These are phyloP conservation scores for Boletus tomentosulus DNA, from an alignment of 768 basidiomycete species.

Conservation along the genomic window DNA sequence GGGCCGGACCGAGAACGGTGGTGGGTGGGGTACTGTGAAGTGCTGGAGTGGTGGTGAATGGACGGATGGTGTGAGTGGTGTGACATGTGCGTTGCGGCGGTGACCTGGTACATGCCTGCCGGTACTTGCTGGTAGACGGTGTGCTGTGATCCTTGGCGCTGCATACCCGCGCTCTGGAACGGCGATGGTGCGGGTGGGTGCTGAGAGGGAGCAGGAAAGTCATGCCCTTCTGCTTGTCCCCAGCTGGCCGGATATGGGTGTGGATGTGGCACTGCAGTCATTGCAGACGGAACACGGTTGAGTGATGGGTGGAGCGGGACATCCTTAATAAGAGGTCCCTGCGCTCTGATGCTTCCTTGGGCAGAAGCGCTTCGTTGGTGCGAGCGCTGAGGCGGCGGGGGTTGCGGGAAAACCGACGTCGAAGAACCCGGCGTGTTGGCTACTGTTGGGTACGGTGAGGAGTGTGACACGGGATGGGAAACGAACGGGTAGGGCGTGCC, in stretches of 20 bases:
- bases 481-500: constrained; percentile 11
- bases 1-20: constrained; percentile 26
- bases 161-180: constrained; percentile 11
- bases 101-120: constrained; percentile 5
- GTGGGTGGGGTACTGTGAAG: constrained; percentile 16
- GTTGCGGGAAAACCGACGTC: constrained; percentile 15
- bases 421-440: constrained; percentile 9
- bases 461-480: constrained; percentile 1
- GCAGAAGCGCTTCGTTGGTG: constrained; percentile 16
- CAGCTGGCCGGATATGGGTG: constrained; percentile 8
- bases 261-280: constrained; percentile 17
- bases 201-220: constrained; percentile 1
- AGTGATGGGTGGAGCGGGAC: constrained; percentile 16
- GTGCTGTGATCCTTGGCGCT: constrained; percentile 18
- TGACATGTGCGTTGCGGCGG: constrained; percentile 13
- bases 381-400: constrained; percentile 16
- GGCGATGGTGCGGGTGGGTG: not conserved
- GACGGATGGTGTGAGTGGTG: constrained; percentile 10
- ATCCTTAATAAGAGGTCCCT: constrained; percentile 13
- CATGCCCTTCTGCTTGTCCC: constrained; percentile 8
- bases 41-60: constrained; percentile 7
- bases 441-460: constrained; percentile 5
- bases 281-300: constrained; percentile 4
- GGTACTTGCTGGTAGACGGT: constrained; percentile 8
- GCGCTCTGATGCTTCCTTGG: constrained; percentile 16